Percentiles rank a stretch among this genome's conserved stretches.
Conservation (phyloP, 148 eudicot species). For the Rhododendron molle region DNA sequence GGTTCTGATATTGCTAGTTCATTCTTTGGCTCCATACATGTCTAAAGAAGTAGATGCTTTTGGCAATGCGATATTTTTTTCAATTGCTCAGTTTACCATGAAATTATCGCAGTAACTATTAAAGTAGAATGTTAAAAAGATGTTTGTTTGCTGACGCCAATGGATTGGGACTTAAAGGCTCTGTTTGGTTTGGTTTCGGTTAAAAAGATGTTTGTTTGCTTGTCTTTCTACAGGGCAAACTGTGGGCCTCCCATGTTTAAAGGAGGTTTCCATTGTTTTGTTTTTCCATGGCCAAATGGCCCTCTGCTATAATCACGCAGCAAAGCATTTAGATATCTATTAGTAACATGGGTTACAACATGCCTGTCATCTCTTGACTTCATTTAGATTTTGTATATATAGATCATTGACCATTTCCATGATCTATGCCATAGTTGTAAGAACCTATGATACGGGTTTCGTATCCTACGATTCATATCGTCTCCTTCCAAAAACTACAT, state of each 20-base stretch:
- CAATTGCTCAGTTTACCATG: not conserved
- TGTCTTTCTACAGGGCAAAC: constrained; percentile 6
- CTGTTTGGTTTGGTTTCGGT: not conserved
- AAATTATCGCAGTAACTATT: not conserved
- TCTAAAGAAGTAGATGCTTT: not conserved
- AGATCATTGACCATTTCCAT: not conserved
- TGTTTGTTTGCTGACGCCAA: not conserved
- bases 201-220: not conserved
- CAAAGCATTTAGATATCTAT: constrained; percentile 1
- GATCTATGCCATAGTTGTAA: not conserved
- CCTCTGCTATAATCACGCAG: constrained; percentile 4
- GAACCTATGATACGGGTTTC: not conserved
- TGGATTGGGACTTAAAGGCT: not conserved
- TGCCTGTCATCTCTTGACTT: not conserved
- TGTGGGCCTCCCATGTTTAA: not conserved
- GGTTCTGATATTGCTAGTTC: not conserved
- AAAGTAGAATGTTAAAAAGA: not conserved
- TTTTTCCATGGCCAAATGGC: constrained; percentile 4
- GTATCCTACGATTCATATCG: not conserved
- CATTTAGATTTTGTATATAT: not conserved
- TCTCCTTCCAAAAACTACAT: not conserved
- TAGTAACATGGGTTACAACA: not conserved
- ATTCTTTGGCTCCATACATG: not conserved
- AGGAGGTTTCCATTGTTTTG: not conserved
- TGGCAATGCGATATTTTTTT: not conserved